phyloP scores from a whole-genome alignment of 139 green algal species.

The Haematococcus lacustris region DNA sequence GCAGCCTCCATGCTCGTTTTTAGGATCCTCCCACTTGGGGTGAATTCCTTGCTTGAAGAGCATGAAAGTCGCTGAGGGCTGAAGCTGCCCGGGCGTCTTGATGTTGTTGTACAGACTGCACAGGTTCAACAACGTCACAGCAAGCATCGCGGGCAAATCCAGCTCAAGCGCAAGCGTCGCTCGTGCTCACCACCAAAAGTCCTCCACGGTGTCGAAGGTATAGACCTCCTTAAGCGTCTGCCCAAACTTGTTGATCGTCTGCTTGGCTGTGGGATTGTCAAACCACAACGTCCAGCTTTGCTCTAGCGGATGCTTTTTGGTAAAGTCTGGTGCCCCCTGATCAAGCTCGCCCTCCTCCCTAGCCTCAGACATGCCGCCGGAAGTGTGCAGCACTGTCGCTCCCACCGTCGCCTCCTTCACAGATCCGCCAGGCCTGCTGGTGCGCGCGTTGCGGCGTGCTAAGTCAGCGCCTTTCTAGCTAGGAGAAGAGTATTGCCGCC shows the following conservation, averaged over 20 bases:
- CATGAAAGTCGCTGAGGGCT: slow-evolving; percentile 81
- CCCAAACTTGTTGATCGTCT: slow-evolving; percentile 39
- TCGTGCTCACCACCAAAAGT: slow-evolving; percentile 91
- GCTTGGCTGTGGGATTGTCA: slow-evolving; percentile 83
- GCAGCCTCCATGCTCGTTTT: slow-evolving; percentile 78
- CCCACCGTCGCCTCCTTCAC: too few species aligned
- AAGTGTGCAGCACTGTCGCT: too few species aligned
- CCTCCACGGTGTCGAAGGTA: slow-evolving; percentile 94
- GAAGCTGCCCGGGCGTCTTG: slow-evolving; percentile 79
- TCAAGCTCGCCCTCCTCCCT: slow-evolving; percentile 7
- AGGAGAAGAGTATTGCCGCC: background rate
- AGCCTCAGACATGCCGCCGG: background rate
- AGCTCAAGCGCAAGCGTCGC: background rate
- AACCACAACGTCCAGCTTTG: slow-evolving; percentile 94
- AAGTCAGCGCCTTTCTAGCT: background rate
- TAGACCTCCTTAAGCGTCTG: slow-evolving; percentile 74
- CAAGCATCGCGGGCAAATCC: background rate
- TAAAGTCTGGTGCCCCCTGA: slow-evolving; percentile 39
- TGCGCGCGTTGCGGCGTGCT: background rate
- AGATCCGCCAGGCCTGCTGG: too few species aligned
- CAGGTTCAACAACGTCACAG: background rate
- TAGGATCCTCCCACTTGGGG: slow-evolving; percentile 97
- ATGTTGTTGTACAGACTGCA: slow-evolving; percentile 98
- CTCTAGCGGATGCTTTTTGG: slow-evolving; percentile 80
- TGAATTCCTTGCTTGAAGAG: slow-evolving; percentile 96